Percentiles rank a stretch among this genome's conserved stretches.
phyloP scores from a whole-genome alignment of 2,329 filamentous ascomycete genomes.

The Fusarium hostae region DNA sequence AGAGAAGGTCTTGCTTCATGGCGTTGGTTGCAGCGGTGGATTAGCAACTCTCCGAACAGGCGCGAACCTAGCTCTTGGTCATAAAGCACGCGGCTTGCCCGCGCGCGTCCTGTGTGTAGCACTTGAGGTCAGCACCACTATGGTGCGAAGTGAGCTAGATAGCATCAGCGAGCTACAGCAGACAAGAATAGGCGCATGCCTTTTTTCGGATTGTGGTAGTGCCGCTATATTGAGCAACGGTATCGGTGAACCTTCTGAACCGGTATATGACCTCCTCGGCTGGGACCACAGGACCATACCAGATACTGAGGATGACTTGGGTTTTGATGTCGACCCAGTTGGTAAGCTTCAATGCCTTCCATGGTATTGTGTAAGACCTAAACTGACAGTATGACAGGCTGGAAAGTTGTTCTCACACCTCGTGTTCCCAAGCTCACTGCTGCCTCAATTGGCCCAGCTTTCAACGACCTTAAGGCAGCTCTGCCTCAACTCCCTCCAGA shows the following conservation, averaged over 20 bases:
- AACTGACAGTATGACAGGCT: constrained; percentile 54
- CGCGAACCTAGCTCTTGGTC: constrained; percentile 73
- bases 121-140: constrained; percentile 69
- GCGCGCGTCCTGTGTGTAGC: constrained; percentile 74
- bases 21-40: constrained; percentile 73
- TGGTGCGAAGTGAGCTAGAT: constrained; percentile 73
- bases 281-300: constrained; percentile 73
- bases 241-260: constrained; percentile 58
- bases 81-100: constrained; percentile 66
- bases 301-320: constrained; percentile 70
- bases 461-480: constrained; percentile 63
- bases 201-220: constrained; percentile 79
- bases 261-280: constrained; percentile 70
- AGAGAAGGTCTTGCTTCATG: constrained; percentile 73
- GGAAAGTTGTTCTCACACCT: constrained; percentile 74
- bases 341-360: constrained; percentile 53
- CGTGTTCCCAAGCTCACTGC: constrained; percentile 68
- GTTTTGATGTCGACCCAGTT: constrained; percentile 71
- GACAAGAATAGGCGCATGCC: constrained; percentile 70
- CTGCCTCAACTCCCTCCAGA: constrained; percentile 57
- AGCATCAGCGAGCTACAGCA: constrained; percentile 68
- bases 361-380: not conserved
- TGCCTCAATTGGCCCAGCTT: constrained; percentile 63
- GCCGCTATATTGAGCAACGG: constrained; percentile 73
- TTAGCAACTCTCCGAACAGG: constrained; percentile 71